Evolutionary conservation across 495 filamentous ascomycete genomes (phyloP).

Genomic region (Penicillium cosmopolitanum): DNA sequence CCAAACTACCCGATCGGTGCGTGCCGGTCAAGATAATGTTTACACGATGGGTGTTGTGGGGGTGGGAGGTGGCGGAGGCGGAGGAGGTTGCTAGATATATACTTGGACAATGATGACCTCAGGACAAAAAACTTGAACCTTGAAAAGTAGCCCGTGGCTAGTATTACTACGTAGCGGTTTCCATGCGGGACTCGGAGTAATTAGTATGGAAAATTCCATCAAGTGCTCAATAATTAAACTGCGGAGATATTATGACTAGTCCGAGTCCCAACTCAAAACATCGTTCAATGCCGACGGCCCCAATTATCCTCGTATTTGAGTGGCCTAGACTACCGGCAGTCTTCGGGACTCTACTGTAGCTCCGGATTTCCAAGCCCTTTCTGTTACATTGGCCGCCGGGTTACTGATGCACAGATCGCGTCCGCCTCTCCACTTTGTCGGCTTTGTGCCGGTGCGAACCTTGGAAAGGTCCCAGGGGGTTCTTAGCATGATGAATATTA

Average conservation of each 20-base stretch:
- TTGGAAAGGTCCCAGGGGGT: no score
- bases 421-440: not conserved
- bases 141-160: no score
- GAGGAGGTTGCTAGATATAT: not conserved
- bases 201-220: no score
- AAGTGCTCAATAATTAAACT: no score
- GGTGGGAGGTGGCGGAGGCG: constrained; percentile 10
- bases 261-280: no score
- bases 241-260: no score
- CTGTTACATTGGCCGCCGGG: not conserved
- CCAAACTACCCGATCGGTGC: constrained; percentile 6
- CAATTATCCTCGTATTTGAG: not conserved
- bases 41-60: constrained; percentile 5
- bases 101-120: no score
- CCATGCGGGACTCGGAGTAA: no score
- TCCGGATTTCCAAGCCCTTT: not conserved
- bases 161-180: no score
- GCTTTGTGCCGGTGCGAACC: not conserved
- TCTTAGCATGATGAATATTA: no score
- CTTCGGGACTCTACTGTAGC: not conserved
- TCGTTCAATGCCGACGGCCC: no score
- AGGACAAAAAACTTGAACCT: no score
- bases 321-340: not conserved
- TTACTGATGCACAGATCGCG: not conserved
- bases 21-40: constrained; percentile 13